A percentile compares a stretch with the other conserved stretches of the same genome.
Evolutionary conservation across 1,284 basidiomycete species (phyloP).

Genomic region (Chondrostereum purpureum): DNA sequence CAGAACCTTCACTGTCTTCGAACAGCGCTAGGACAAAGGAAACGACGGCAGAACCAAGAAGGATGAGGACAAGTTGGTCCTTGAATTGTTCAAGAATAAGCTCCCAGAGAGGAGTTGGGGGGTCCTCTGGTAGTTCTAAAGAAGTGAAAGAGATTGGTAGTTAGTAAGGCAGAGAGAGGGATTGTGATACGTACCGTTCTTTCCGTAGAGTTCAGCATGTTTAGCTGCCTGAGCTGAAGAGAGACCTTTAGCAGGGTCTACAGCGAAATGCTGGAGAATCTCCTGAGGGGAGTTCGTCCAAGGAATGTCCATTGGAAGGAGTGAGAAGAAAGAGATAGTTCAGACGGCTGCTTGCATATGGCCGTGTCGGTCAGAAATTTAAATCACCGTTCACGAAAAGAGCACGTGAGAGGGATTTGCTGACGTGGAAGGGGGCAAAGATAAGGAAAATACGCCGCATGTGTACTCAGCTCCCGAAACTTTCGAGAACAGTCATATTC

Average conservation of each 20-base stretch:
- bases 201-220: slow-evolving; percentile 77
- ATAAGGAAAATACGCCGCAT: no score
- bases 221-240: slow-evolving; percentile 55
- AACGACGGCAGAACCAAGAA: slow-evolving; percentile 85
- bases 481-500: no score
- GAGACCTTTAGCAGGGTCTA: slow-evolving; percentile 52
- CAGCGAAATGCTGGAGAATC: slow-evolving; percentile 58
- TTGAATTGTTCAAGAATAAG: slow-evolving; percentile 97
- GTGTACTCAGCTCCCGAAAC: no score
- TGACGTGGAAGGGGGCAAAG: background rate
- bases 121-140: slow-evolving; percentile 83
- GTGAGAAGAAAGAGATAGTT: slow-evolving; percentile 16
- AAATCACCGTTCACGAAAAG: no score
- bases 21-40: slow-evolving; percentile 87
- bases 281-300: slow-evolving; percentile 65
- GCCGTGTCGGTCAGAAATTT: background rate
- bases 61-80: slow-evolving; percentile 92
- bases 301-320: slow-evolving; percentile 53
- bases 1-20: slow-evolving; percentile 64
- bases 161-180: slow-evolving; percentile 5
- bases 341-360: background rate
- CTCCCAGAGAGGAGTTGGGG: slow-evolving; percentile 86
- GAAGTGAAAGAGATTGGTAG: slow-evolving; percentile 6
- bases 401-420: slow-evolving; percentile 8
- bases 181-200: slow-evolving; percentile 58